phyloP scores from a whole-genome alignment of 2,329 filamentous ascomycete species.

The Ophiocordyceps camponoti-leonardi region DNA sequence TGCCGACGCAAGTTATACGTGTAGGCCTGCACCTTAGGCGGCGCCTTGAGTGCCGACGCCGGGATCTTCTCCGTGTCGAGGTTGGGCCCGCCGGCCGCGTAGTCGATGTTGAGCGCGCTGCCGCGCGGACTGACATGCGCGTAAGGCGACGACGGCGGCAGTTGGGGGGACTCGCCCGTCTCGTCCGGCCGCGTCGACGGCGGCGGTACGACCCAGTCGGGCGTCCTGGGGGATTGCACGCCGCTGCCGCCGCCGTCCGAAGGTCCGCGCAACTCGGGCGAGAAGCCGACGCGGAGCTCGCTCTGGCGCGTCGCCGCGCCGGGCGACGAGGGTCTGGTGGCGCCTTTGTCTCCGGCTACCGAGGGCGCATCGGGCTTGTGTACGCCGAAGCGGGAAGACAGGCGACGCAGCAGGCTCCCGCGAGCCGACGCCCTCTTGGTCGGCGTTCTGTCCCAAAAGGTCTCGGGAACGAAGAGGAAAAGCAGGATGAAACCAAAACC shows the following conservation, averaged over 20 bases:
- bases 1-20: constrained; percentile 51
- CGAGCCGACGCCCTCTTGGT: constrained; percentile 20
- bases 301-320: constrained; percentile 8
- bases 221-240: background rate
- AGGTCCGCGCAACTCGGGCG: constrained; percentile 1
- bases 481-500: constrained; percentile 53
- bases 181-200: background rate
- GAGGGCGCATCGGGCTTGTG: constrained; percentile 1
- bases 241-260: background rate
- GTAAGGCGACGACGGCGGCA: background rate
- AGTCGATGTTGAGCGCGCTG: constrained; percentile 8
- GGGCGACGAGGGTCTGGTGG: constrained; percentile 5
- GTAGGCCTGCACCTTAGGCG: constrained; percentile 34
- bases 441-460: constrained; percentile 84
- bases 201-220: background rate
- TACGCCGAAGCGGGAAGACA: constrained; percentile 23
- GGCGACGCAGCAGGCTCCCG: constrained; percentile 27
- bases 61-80: constrained; percentile 26
- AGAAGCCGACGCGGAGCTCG: constrained; percentile 15
- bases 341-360: background rate
- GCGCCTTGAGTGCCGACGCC: constrained; percentile 14
- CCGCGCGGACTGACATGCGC: constrained; percentile 1
- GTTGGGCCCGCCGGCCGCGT: constrained; percentile 12
- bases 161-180: background rate
- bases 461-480: constrained; percentile 87